Evolutionary conservation across 2,329 filamentous ascomycete species (phyloP), one percentile per base, ranked within the genome.

Genomic region (Sordariomycetes sp.): DNA sequence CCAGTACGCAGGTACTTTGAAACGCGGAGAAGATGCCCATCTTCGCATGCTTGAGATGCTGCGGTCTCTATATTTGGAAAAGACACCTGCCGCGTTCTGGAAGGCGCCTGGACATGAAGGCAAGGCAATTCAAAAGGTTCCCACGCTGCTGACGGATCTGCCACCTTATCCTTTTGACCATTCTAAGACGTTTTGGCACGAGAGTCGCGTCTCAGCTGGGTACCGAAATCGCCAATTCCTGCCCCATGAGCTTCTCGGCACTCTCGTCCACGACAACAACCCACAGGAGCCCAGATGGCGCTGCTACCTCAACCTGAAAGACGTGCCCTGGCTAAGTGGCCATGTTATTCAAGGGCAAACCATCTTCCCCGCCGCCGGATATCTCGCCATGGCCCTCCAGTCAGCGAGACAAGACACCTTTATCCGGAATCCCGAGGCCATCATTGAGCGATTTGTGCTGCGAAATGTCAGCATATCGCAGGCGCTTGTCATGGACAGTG

Each of bases 331-430:
- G 25, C 25, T 27, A 1, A 36, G 39, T 4, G 25, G 21, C n/a
- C 21, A n/a, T 24, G 8, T n/a, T 62, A 43, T 59, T 8, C 41
- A 48, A 16, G 42, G 41, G 1, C 37, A 45, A 9, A 36, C 51
- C 8, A 41, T 60, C 1, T 59, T 56, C 35, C 55, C 57, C 3
- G 49, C 36, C 8, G 49, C 56, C 2, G 56, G 46, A 7, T 59
- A 56, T 32, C 38, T 59, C 8, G 37, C 46, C 15, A 56, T 57
- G 49, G 53, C 47, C n/a, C 42, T 46, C 5, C 55, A 61, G 40
- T 55, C 53, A 11, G 29, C 45, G 6, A 39, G 42, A 4, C 46
- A 44, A 18, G 16, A 30, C 28, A 30, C 32, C n/a, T 15, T 16
- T 16, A 17, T 30, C n/a, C 25, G 17, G n/a, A 16, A 34, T 35